A percentile compares a stretch with the other conserved stretches of the same genome.
Evolutionary conservation across 345 rosid species (phyloP).

Genomic region (Pugionium dolabratum): DNA sequence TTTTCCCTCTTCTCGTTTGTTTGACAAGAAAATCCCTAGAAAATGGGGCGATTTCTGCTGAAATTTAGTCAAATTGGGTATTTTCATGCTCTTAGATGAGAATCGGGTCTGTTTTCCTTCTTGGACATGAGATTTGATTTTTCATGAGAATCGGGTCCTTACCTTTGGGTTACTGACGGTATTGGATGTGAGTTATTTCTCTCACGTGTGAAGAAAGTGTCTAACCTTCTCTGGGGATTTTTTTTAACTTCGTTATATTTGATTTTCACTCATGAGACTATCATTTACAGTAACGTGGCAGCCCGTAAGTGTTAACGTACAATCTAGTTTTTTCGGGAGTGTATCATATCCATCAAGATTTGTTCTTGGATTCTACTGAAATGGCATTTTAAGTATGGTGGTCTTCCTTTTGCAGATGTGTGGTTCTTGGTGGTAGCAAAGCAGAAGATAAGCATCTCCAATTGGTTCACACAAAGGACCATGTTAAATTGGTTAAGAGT

Average conservation of each 20-base stretch:
- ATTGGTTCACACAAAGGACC: conserved; percentile 62
- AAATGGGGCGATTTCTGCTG: conserved; percentile 11
- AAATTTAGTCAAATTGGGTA: conserved; percentile 23
- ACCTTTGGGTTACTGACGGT: conserved; percentile 21
- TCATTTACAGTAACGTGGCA: conserved; percentile 2
- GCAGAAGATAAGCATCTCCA: conserved; percentile 62
- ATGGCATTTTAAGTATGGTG: conserved; percentile 3
- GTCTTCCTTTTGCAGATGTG: conserved; percentile 57
- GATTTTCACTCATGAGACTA: not conserved
- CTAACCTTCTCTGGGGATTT: conserved; percentile 4
- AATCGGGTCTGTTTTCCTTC: not conserved
- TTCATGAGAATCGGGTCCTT: not conserved
- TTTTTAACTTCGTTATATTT: not conserved
- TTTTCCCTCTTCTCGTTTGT: conserved; percentile 9
- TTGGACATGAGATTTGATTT: not conserved
- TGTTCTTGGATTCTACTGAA: not conserved
- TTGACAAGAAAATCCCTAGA: conserved; percentile 28
- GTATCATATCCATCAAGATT: not conserved
- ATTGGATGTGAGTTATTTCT: conserved; percentile 1
- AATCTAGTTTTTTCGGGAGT: not conserved
- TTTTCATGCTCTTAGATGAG: conserved; percentile 3
- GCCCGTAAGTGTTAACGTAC: conserved; percentile 2
- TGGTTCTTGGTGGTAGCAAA: conserved; percentile 62
- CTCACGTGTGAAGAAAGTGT: conserved; percentile 35
- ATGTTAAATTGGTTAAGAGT: conserved; percentile 61